Evolutionary conservation across 2,329 filamentous ascomycete species (phyloP).

Genomic region (Pestalotiopsis sp.): DNA sequence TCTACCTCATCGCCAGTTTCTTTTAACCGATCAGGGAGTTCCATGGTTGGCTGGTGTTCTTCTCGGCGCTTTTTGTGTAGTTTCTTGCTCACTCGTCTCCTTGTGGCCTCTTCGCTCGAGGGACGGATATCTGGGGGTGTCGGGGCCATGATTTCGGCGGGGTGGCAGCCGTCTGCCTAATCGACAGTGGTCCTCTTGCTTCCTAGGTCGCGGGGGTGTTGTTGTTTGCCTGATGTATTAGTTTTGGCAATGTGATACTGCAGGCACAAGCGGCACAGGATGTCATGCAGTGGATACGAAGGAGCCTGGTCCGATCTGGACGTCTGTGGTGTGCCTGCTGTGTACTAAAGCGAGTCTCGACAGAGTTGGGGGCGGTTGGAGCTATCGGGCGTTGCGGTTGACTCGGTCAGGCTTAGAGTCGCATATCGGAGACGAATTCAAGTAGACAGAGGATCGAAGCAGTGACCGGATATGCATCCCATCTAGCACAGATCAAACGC

Average conservation of each 20-base stretch:
- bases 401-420: background rate
- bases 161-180: slow-evolving; percentile 11
- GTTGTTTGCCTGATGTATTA: background rate
- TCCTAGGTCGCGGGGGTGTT: background rate
- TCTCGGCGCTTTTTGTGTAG: slow-evolving; percentile 48
- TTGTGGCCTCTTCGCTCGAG: slow-evolving; percentile 38
- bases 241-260: slow-evolving; percentile 7
- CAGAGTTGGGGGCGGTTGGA: background rate
- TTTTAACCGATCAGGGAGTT: slow-evolving; percentile 57
- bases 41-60: slow-evolving; percentile 43
- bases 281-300: slow-evolving; percentile 8
- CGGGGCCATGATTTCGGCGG: slow-evolving; percentile 27
- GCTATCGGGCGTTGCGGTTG: background rate
- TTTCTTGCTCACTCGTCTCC: slow-evolving; percentile 43
- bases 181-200: background rate
- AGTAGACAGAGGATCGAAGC: background rate
- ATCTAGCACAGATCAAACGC: background rate
- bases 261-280: slow-evolving; percentile 13
- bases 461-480: background rate
- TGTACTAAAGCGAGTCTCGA: background rate
- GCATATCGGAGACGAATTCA: slow-evolving; percentile 1
- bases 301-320: background rate
- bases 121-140: slow-evolving; percentile 12
- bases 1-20: slow-evolving; percentile 51
- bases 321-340: background rate